phyloP scores from a whole-genome alignment of 805 yeast genomes.

The Barnettozyma californica region DNA sequence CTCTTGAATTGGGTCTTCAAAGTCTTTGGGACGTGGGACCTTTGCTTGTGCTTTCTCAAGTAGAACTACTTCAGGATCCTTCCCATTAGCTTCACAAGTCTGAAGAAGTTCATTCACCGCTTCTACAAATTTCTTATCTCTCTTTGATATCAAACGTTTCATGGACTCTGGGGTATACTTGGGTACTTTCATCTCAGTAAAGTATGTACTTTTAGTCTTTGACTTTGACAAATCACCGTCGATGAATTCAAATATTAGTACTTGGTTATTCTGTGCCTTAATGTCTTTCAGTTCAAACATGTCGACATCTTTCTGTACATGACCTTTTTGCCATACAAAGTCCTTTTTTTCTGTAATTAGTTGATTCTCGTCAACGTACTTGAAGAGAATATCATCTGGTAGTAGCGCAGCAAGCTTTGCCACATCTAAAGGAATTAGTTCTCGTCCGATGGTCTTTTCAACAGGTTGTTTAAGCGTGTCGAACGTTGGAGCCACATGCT shows the following conservation, averaged over 20 bases:
- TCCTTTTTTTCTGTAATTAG: constrained; percentile 34
- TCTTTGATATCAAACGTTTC: constrained; percentile 50
- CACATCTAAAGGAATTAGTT: constrained; percentile 46
- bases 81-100: constrained; percentile 25
- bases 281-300: constrained; percentile 42
- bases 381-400: constrained; percentile 66
- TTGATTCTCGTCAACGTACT: constrained; percentile 77
- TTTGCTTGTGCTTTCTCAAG: constrained; percentile 28
- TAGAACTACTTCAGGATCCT: constrained; percentile 40
- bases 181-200: constrained; percentile 43
- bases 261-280: constrained; percentile 36
- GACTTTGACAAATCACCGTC: constrained; percentile 55
- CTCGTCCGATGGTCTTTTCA: constrained; percentile 42
- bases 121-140: constrained; percentile 47
- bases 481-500: constrained; percentile 54
- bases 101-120: constrained; percentile 35
- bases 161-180: constrained; percentile 51
- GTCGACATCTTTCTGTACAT: constrained; percentile 50
- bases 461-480: constrained; percentile 48
- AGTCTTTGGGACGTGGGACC: constrained; percentile 45
- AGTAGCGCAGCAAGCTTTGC: constrained; percentile 57
- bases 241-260: constrained; percentile 69
- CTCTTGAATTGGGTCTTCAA: constrained; percentile 57
- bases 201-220: constrained; percentile 39
- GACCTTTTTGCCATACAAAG: constrained; percentile 40